Percentiles rank a stretch among this genome's conserved stretches.
Evolutionary conservation across 768 basidiomycete genomes (phyloP).

Genomic region (Xanthoconium purpureum): DNA sequence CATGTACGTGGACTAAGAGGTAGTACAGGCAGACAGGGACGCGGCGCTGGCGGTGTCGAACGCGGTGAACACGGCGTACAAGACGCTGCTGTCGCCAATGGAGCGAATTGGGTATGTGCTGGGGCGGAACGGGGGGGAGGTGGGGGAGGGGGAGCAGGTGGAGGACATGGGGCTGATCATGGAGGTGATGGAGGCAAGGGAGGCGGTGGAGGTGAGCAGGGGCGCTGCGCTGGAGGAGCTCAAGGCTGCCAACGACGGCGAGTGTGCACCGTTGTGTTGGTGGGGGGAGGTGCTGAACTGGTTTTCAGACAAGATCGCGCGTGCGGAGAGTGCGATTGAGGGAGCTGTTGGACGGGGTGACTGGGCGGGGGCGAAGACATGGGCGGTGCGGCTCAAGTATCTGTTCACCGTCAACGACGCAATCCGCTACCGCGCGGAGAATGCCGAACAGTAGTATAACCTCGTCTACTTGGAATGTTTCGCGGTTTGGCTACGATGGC

Average conservation of each 20-base stretch:
- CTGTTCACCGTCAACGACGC: conserved; percentile 56
- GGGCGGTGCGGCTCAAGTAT: conserved; percentile 72
- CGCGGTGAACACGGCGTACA: conserved; percentile 80
- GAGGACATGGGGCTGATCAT: conserved; percentile 69
- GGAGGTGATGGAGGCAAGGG: conserved; percentile 76
- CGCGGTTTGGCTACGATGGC: not conserved
- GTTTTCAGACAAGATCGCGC: conserved; percentile 49
- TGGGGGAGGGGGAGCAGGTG: conserved; percentile 68
- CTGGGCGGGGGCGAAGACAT: conserved; percentile 55
- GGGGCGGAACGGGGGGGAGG: conserved; percentile 51
- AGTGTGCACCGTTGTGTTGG: conserved; percentile 18
- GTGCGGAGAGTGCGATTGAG: conserved; percentile 46
- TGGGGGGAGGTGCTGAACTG: not conserved
- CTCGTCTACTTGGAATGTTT: not conserved
- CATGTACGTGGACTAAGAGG: conserved; percentile 7
- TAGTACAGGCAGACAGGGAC: conserved; percentile 21
- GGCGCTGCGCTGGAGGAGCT: conserved; percentile 54
- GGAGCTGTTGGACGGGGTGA: conserved; percentile 47
- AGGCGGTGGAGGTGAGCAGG: conserved; percentile 59
- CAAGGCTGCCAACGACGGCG: conserved; percentile 53
- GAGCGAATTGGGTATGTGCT: conserved; percentile 81
- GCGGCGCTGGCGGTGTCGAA: conserved; percentile 50
- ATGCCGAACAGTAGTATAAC: conserved; percentile 13
- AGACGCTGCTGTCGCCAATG: conserved; percentile 67
- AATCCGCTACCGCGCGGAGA: conserved; percentile 18